These are phyloP conservation scores for Mucor sp. DNA, from an alignment of 371 early-diverging fungal genomes.

Conservation along the genomic window DNA sequence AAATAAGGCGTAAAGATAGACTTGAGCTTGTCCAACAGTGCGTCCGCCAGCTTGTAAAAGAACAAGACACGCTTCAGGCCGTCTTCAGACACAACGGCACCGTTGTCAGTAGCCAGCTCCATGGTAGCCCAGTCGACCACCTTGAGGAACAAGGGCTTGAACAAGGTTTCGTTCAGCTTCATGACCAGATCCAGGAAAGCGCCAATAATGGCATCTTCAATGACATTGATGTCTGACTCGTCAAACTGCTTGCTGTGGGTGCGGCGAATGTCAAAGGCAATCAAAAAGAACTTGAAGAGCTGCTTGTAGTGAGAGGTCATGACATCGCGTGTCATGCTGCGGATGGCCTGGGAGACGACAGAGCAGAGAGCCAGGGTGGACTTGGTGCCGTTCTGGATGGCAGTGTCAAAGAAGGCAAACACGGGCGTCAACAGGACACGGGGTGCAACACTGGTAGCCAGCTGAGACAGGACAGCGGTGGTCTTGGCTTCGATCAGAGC, in stretches of 20 bases:
- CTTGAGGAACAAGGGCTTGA: constrained; percentile 92
- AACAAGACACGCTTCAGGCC: constrained; percentile 65
- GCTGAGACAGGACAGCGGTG: constrained; percentile 48
- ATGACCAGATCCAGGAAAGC: constrained; percentile 83
- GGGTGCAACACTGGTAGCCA: constrained; percentile 67
- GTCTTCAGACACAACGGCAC: constrained; percentile 36
- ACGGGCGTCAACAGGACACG: constrained; percentile 72
- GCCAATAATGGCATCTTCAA: constrained; percentile 71
- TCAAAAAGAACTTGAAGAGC: constrained; percentile 80
- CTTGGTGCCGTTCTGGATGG: constrained; percentile 59
- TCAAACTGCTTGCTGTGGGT: constrained; percentile 31
- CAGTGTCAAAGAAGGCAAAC: constrained; percentile 62
- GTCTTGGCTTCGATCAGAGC: constrained; percentile 53
- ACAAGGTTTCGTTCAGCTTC: constrained; percentile 91
- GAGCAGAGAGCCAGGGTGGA: constrained; percentile 57
- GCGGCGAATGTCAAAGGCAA: constrained; percentile 71
- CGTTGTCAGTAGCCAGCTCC: constrained; percentile 49
- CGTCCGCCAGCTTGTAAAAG: constrained; percentile 79
- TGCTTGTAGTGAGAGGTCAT: constrained; percentile 75
- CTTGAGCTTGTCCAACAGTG: constrained; percentile 76
- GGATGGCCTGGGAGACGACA: constrained; percentile 66
- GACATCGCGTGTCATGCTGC: constrained; percentile 64
- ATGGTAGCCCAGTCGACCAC: constrained; percentile 88
- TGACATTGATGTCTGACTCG: constrained; percentile 44
- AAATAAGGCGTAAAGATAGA: constrained; percentile 88